Evolutionary conservation across 2,329 filamentous ascomycete species (phyloP).

Genomic region (Colletotrichum scovillei): DNA sequence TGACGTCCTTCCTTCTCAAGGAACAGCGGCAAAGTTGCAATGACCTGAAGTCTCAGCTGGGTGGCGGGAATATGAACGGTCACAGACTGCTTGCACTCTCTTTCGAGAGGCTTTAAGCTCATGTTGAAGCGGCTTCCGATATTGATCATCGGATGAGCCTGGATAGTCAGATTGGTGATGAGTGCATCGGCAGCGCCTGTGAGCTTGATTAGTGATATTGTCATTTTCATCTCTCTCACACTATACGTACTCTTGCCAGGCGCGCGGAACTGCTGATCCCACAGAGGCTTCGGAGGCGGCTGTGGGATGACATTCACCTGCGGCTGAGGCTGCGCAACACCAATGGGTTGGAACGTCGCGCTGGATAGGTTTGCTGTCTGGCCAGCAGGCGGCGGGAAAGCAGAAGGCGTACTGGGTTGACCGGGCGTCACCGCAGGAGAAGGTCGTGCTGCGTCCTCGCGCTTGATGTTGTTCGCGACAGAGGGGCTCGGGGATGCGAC

Average conservation of each 20-base stretch:
- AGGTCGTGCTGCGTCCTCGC: conserved; percentile 48
- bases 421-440: conserved; percentile 46
- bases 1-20: conserved; percentile 72
- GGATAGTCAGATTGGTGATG: conserved; percentile 73
- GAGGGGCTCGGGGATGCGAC: conserved; percentile 60
- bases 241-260: conserved; percentile 54
- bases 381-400: conserved; percentile 33
- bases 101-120: conserved; percentile 73
- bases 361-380: conserved; percentile 35
- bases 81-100: conserved; percentile 76
- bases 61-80: conserved; percentile 76
- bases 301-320: conserved; percentile 46
- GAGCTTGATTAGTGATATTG: conserved; percentile 39
- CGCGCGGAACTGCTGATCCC: conserved; percentile 48
- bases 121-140: conserved; percentile 71
- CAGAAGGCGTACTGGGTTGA: conserved; percentile 32
- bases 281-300: conserved; percentile 43
- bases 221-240: not conserved
- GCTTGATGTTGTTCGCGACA: conserved; percentile 44
- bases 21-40: conserved; percentile 71
- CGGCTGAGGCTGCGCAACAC: conserved; percentile 39
- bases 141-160: conserved; percentile 75
- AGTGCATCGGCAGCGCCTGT: conserved; percentile 70
- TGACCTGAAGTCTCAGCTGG: conserved; percentile 78
- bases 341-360: conserved; percentile 37